phyloP scores from a whole-genome alignment of 1,139 yeast genomes.

The Candida gigantensis region DNA sequence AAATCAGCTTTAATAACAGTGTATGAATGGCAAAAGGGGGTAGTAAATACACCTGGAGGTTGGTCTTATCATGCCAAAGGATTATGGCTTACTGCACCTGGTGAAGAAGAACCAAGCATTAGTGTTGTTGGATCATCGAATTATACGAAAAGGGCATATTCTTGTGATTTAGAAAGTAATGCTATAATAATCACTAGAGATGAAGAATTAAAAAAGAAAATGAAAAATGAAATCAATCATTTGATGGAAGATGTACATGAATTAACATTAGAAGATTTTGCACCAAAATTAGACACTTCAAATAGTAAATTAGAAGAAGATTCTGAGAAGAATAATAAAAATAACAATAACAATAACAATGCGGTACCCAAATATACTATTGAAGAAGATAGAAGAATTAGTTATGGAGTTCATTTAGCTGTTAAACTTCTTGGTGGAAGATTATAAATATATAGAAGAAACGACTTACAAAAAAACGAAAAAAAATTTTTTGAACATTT shows the following conservation, averaged over 20 bases:
- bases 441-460: constrained; percentile 34
- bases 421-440: constrained; percentile 66
- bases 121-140: constrained; percentile 92
- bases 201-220: constrained; percentile 51
- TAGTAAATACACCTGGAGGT: constrained; percentile 77
- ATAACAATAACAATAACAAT: no score
- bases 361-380: constrained; percentile 32
- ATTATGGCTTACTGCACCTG: constrained; percentile 75
- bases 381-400: constrained; percentile 59
- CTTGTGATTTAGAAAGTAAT: constrained; percentile 85
- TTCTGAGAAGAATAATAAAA: constrained; percentile 13
- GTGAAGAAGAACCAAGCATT: constrained; percentile 59
- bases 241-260: constrained; percentile 53
- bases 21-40: constrained; percentile 85
- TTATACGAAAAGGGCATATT: constrained; percentile 87
- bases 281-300: constrained; percentile 30
- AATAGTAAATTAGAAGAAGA: constrained; percentile 17
- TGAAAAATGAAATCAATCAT: constrained; percentile 66
- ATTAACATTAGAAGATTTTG: constrained; percentile 59
- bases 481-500: neutral
- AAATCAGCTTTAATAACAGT: constrained; percentile 53
- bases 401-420: constrained; percentile 62
- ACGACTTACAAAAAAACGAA: neutral
- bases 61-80: constrained; percentile 99
- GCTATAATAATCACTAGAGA: constrained; percentile 77